Percentiles rank a stretch among this genome's conserved stretches.
These are phyloP conservation scores for Fusarium stilboides DNA, from an alignment of 2,329 filamentous ascomycete genomes.

Conservation along the genomic window DNA sequence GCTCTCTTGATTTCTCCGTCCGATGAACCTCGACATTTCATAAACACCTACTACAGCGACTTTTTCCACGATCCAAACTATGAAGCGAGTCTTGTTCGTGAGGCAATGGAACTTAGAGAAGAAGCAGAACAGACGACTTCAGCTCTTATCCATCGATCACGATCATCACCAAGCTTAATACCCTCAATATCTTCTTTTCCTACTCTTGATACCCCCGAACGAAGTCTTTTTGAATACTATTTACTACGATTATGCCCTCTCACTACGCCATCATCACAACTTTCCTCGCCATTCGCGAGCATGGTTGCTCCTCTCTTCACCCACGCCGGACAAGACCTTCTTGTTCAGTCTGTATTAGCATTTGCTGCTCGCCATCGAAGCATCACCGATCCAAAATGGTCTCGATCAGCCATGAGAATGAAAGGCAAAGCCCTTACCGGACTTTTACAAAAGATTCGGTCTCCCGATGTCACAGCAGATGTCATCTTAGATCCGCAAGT, in stretches of 20 bases:
- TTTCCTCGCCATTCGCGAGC: constrained; percentile 37
- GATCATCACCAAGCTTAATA: constrained; percentile 2
- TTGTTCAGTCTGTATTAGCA: constrained; percentile 41
- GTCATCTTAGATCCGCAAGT: constrained; percentile 42
- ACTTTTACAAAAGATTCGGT: constrained; percentile 20
- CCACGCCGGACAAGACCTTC: constrained; percentile 33
- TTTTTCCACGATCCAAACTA: constrained; percentile 32
- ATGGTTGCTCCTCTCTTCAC: constrained; percentile 45
- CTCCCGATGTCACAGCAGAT: constrained; percentile 27
- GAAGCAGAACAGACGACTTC: constrained; percentile 3
- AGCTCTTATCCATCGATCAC: constrained; percentile 10
- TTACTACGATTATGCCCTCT: constrained; percentile 42
- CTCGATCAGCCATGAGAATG: constrained; percentile 34
- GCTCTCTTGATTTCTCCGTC: background rate
- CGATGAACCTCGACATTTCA: constrained; percentile 35
- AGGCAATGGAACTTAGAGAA: constrained; percentile 27
- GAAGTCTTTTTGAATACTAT: constrained; percentile 44
- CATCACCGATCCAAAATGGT: constrained; percentile 36
- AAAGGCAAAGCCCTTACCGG: constrained; percentile 37
- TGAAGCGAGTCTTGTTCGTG: constrained; percentile 29
- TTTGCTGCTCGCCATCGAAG: constrained; percentile 44
- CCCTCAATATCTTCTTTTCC: constrained; percentile 33
- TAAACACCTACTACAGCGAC: constrained; percentile 42
- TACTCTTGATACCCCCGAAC: constrained; percentile 18
- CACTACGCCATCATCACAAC: constrained; percentile 39